Conservation (phyloP, 2,329 filamentous ascomycete genomes). For the Neonectria hederae region DNA sequence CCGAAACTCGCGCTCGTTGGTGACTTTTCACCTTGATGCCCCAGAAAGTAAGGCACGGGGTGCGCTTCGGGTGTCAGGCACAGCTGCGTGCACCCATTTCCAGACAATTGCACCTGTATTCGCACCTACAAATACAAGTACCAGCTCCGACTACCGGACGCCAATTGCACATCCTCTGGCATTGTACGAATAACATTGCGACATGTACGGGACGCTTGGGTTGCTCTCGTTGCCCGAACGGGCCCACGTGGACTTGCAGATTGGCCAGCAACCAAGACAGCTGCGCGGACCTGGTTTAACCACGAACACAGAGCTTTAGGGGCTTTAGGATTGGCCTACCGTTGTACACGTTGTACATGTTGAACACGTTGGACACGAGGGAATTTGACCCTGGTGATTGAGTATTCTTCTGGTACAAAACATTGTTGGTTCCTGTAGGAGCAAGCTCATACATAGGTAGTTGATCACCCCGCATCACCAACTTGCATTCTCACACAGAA, state of each 20-base stretch:
- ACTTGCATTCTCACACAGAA: neutral
- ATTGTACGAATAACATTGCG: neutral
- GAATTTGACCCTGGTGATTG: neutral
- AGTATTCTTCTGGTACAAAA: neutral
- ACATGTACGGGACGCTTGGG: neutral
- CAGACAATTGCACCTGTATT: neutral
- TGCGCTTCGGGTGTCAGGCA: neutral
- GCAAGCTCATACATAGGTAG: no score
- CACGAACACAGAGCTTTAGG: neutral
- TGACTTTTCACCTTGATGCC: neutral
- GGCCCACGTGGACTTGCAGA: neutral
- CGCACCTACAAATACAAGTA: no score
- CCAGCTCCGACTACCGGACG: neutral
- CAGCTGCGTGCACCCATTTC: neutral
- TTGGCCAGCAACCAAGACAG: neutral
- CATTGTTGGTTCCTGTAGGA: neutral
- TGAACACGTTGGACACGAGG: neutral
- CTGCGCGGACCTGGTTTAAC: neutral
- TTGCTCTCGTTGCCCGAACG: neutral
- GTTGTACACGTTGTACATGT: no score
- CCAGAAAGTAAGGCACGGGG: neutral
- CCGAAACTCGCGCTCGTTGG: conserved; percentile 17
- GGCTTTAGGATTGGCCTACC: neutral
- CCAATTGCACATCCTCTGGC: neutral
- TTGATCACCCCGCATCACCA: neutral